phyloP scores from a whole-genome alignment of 129 eudicot genomes.

The Rutidosis leptorrhynchoides region DNA sequence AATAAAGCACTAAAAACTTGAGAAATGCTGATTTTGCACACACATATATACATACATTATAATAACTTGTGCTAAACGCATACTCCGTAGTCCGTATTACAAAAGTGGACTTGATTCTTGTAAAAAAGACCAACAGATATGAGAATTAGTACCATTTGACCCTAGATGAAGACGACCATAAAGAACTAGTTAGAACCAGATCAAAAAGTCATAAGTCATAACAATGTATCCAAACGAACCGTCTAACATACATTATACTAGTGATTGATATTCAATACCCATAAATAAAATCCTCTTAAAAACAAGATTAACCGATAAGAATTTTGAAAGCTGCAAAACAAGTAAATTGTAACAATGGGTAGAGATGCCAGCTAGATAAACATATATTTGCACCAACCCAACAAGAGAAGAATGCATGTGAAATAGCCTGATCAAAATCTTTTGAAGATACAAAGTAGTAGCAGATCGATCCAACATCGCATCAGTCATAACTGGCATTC shows the following conservation, averaged over 20 bases:
- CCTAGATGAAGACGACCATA: background rate
- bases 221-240: constrained; percentile 9
- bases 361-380: background rate
- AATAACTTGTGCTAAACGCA: too few species aligned
- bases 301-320: constrained; percentile 4
- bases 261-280: background rate
- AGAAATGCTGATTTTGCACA: too few species aligned
- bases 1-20: too few species aligned
- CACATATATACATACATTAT: too few species aligned
- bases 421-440: constrained; percentile 8
- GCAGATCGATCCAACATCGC: background rate
- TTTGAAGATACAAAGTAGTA: constrained; percentile 2
- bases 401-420: constrained; percentile 5
- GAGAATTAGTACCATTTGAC: background rate
- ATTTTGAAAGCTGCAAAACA: constrained; percentile 5
- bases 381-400: constrained; percentile 14
- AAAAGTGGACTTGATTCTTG: background rate
- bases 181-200: constrained; percentile 6
- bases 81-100: too few species aligned
- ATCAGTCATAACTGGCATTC: constrained; percentile 94
- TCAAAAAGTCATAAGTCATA: background rate
- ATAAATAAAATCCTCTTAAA: background rate
- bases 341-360: background rate
- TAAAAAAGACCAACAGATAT: background rate
- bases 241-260: constrained; percentile 6